phyloP scores from a whole-genome alignment of 768 basidiomycete genomes.

The Boletales sp. region DNA sequence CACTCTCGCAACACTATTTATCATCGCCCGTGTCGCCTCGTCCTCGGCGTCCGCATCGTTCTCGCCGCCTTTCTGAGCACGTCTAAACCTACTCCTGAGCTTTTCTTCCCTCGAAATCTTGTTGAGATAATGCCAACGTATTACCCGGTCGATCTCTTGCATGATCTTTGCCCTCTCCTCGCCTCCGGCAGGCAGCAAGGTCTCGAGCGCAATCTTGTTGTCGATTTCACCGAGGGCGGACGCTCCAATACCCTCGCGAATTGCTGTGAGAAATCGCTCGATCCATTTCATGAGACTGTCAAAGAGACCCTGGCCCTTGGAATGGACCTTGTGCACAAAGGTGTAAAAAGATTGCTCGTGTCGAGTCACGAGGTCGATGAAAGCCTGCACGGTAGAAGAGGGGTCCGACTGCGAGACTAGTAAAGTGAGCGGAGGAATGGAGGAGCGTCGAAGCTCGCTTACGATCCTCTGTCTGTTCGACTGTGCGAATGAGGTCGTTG shows the following conservation, averaged over 20 bases:
- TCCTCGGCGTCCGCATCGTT: conserved; percentile 65
- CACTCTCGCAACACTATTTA: conserved; percentile 78
- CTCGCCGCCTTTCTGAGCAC: conserved; percentile 41
- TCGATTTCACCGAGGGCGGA: conserved; percentile 3
- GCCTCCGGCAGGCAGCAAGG: conserved; percentile 80
- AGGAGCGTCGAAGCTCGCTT: conserved; percentile 30
- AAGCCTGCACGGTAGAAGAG: conserved; percentile 81
- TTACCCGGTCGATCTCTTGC: conserved; percentile 83
- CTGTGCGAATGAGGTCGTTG: conserved; percentile 91
- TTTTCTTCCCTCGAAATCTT: conserved; percentile 93
- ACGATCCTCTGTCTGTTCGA: conserved; percentile 90
- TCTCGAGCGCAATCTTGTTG: conserved; percentile 71
- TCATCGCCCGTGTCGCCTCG: conserved; percentile 75
- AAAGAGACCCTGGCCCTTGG: conserved; percentile 93
- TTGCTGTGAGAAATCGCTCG: conserved; percentile 86
- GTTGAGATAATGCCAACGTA: conserved; percentile 89
- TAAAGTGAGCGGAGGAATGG: conserved; percentile 1
- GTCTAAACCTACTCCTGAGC: conserved; percentile 79
- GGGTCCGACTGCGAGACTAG: conserved; percentile 83
- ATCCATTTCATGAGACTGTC: conserved; percentile 95
- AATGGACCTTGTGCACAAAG: conserved; percentile 98
- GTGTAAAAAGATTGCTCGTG: conserved; percentile 95
- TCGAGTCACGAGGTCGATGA: conserved; percentile 88
- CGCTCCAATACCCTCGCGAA: conserved; percentile 82
- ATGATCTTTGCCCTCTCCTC: conserved; percentile 74